phyloP scores from a whole-genome alignment of 2,329 filamentous ascomycete species.

The Chaetomium sp. region DNA sequence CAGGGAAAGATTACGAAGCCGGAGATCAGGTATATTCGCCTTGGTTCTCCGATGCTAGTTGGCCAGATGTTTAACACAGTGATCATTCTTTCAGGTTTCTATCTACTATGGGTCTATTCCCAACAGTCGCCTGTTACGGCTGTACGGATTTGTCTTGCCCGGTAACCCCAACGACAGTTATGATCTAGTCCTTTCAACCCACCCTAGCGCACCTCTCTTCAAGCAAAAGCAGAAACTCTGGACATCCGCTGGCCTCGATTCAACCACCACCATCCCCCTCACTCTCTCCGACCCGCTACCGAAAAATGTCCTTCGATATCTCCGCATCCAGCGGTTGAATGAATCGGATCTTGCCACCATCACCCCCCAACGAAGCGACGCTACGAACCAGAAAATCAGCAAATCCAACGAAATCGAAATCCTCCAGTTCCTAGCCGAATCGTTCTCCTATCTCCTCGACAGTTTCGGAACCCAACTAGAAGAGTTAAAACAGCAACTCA shows the following conservation, averaged over 20 bases:
- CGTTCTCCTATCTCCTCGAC: constrained; percentile 27
- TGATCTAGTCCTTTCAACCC: constrained; percentile 31
- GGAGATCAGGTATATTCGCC: constrained; percentile 30
- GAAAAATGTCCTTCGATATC: constrained; percentile 30
- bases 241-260: constrained; percentile 29
- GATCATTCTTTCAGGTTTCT: constrained; percentile 25
- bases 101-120: constrained; percentile 30
- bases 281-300: constrained; percentile 30
- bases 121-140: constrained; percentile 32
- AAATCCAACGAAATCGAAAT: constrained; percentile 29
- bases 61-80: neutral
- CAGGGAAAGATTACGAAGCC: constrained; percentile 26
- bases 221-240: constrained; percentile 32
- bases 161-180: constrained; percentile 32
- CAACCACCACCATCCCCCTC: constrained; percentile 29
- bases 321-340: constrained; percentile 30
- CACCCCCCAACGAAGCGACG: constrained; percentile 14
- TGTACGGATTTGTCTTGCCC: constrained; percentile 33
- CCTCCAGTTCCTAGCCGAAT: constrained; percentile 29
- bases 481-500: constrained; percentile 28
- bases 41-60: constrained; percentile 7
- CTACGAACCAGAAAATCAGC: constrained; percentile 25
- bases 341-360: constrained; percentile 27
- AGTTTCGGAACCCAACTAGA: constrained; percentile 28
- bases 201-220: constrained; percentile 29